Percentiles rank a stretch among this genome's conserved stretches.
phyloP scores from a whole-genome alignment of 148 eudicot genomes.

The Euryodendron excelsum region DNA sequence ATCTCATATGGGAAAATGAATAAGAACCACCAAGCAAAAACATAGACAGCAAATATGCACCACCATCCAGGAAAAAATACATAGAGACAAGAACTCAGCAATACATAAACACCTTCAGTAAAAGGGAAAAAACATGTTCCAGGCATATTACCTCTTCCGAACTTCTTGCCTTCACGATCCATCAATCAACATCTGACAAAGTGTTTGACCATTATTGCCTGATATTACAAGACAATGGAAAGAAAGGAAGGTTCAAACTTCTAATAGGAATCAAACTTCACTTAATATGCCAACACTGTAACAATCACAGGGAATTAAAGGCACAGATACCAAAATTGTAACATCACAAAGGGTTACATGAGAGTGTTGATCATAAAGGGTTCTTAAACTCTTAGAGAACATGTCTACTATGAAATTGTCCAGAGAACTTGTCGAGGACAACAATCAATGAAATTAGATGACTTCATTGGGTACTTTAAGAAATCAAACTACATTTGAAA shows the following conservation, averaged over 20 bases:
- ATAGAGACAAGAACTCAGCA: background rate
- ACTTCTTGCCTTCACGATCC: constrained; percentile 80
- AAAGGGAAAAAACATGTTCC: background rate
- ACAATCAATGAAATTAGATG: too few species aligned
- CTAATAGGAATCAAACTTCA: background rate
- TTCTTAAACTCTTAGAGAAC: background rate
- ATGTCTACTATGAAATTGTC: background rate
- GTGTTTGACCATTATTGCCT: constrained; percentile 42
- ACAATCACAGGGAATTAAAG: background rate
- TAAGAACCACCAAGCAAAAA: background rate
- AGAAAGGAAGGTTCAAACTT: constrained; percentile 1
- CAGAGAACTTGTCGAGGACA: too few species aligned
- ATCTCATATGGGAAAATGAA: background rate
- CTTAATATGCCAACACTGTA: background rate
- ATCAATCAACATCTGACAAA: constrained; percentile 52
- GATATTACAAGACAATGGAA: constrained; percentile 7
- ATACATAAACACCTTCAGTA: background rate
- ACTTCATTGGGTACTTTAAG: too few species aligned
- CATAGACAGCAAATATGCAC: background rate
- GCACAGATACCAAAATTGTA: background rate
- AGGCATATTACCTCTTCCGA: constrained; percentile 72
- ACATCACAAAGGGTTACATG: background rate
- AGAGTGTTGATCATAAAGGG: background rate
- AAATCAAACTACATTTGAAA: too few species aligned
- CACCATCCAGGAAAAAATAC: background rate